Evolutionary conservation across 2,329 filamentous ascomycete species (phyloP).

Genomic region (Fusarium newnesense): DNA sequence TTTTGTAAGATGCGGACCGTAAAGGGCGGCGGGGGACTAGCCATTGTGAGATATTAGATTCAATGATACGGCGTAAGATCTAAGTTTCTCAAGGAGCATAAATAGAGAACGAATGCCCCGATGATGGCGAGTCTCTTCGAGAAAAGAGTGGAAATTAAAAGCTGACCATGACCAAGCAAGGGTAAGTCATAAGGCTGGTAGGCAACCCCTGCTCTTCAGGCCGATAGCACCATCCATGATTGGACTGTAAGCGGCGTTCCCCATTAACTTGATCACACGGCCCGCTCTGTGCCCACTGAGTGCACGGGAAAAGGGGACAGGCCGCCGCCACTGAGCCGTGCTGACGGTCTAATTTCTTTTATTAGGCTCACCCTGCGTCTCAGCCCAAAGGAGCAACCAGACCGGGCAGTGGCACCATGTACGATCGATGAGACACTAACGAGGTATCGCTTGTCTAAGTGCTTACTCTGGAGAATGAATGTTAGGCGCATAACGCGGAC

Average conservation of each 20-base stretch:
- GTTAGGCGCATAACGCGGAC: neutral
- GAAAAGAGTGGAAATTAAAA: slow-evolving; percentile 18
- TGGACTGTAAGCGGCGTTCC: neutral
- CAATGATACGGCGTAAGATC: neutral
- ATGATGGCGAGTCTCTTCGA: neutral
- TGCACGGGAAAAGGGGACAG: neutral
- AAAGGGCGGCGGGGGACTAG: slow-evolving; percentile 21
- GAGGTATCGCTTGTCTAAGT: neutral
- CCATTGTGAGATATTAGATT: neutral
- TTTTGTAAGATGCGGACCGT: slow-evolving; percentile 18
- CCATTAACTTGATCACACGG: neutral
- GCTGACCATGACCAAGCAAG: slow-evolving; percentile 11
- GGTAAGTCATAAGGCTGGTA: slow-evolving; percentile 30
- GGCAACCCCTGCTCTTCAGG: neutral
- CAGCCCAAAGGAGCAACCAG: neutral
- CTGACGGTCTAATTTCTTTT: neutral
- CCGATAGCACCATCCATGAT: neutral
- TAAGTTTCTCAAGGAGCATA: neutral
- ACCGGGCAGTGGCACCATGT: neutral
- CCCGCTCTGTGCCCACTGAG: neutral
- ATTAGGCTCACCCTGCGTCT: neutral
- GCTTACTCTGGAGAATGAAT: neutral
- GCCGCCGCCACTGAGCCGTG: neutral
- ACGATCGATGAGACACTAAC: neutral
- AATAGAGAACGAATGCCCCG: neutral